These are phyloP conservation scores for Curvularia lunata DNA, from an alignment of 2,329 filamentous ascomycete genomes.

Conservation along the genomic window DNA sequence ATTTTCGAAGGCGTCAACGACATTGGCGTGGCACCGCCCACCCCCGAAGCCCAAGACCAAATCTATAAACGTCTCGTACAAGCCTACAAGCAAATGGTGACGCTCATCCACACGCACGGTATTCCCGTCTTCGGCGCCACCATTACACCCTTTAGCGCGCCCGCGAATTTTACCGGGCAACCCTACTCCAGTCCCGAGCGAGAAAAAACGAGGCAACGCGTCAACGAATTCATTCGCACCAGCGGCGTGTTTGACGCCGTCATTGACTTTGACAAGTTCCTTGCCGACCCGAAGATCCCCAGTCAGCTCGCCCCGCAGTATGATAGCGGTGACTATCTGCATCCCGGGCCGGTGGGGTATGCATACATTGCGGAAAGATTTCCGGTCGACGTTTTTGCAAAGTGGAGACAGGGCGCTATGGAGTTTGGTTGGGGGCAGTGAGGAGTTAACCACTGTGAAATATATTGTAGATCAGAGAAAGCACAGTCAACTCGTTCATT, in stretches of 20 bases:
- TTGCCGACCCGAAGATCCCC: slow-evolving; percentile 59
- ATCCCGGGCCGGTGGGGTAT: slow-evolving; percentile 67
- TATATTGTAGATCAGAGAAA: no score
- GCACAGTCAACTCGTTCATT: no score
- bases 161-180: slow-evolving; percentile 38
- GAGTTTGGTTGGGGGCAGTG: slow-evolving; percentile 13
- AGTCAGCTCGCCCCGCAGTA: slow-evolving; percentile 58
- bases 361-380: slow-evolving; percentile 65
- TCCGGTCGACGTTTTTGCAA: slow-evolving; percentile 60
- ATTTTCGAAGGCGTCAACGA: slow-evolving; percentile 71
- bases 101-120: slow-evolving; percentile 60
- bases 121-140: slow-evolving; percentile 68
- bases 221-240: slow-evolving; percentile 67
- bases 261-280: slow-evolving; percentile 66
- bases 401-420: slow-evolving; percentile 30
- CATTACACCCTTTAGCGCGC: slow-evolving; percentile 66
- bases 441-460: not conserved
- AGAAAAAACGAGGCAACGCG: slow-evolving; percentile 62
- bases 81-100: slow-evolving; percentile 65
- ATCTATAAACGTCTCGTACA: slow-evolving; percentile 61
- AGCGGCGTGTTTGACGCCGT: slow-evolving; percentile 65
- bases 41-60: slow-evolving; percentile 52
- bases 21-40: slow-evolving; percentile 62
- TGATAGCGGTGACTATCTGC: slow-evolving; percentile 69
- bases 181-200: slow-evolving; percentile 52